phyloP scores from a whole-genome alignment of 306 rosid species.

The Cyamopsis tetragonoloba region DNA sequence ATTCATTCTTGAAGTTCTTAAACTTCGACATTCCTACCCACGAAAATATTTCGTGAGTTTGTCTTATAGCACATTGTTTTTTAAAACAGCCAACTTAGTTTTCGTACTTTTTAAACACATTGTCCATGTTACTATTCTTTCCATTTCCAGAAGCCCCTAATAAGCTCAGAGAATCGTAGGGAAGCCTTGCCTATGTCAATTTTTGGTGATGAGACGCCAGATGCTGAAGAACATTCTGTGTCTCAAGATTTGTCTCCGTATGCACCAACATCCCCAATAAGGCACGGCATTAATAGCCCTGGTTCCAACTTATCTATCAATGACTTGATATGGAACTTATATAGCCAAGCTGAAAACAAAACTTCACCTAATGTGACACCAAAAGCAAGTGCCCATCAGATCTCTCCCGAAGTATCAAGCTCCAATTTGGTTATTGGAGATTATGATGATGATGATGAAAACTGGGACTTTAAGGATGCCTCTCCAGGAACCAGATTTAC shows the following conservation, averaged over 20 bases:
- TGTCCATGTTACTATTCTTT: constrained; percentile 20
- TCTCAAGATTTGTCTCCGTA: constrained; percentile 41
- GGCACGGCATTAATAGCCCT: constrained; percentile 29
- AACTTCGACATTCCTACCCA: not conserved
- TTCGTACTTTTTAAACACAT: constrained; percentile 20
- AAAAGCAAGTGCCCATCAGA: constrained; percentile 41
- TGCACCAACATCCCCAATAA: constrained; percentile 32
- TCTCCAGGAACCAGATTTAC: constrained; percentile 27
- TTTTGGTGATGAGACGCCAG: constrained; percentile 65
- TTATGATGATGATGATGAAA: constrained; percentile 62
- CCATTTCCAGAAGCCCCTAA: constrained; percentile 43
- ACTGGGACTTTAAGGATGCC: constrained; percentile 81
- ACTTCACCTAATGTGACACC: constrained; percentile 38
- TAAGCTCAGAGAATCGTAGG: constrained; percentile 34
- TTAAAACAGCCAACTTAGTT: not conserved
- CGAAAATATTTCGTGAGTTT: not conserved
- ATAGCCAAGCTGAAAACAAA: constrained; percentile 60
- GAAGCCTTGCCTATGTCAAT: constrained; percentile 75
- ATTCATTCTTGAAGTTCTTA: constrained; percentile 21
- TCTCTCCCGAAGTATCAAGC: constrained; percentile 26
- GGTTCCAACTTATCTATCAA: constrained; percentile 52
- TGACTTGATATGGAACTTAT: constrained; percentile 75
- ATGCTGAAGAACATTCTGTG: constrained; percentile 37
- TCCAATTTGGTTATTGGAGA: constrained; percentile 38
- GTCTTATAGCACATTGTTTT: constrained; percentile 15